phyloP scores from a whole-genome alignment of 2,329 filamentous ascomycete genomes.

The Alternaria hordeiaustralica region DNA sequence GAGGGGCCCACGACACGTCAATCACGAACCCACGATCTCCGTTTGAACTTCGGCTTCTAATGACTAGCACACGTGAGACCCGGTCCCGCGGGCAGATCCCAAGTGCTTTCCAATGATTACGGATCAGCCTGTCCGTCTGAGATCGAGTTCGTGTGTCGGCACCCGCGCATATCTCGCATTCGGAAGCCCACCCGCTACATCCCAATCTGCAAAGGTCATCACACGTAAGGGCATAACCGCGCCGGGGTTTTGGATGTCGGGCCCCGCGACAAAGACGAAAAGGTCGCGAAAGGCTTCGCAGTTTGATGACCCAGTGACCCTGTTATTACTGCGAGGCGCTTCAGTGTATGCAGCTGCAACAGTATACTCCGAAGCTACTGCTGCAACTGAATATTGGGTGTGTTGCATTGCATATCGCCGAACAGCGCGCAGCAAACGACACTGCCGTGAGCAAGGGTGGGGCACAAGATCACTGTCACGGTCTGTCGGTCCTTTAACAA shows the following conservation, averaged over 20 bases:
- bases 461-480: conserved; percentile 13
- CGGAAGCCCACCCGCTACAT: conserved; percentile 9
- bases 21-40: conserved; percentile 21
- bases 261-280: conserved; percentile 1
- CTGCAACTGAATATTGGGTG: conserved; percentile 25
- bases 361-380: conserved; percentile 31
- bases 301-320: conserved; percentile 2
- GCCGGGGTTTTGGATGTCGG: conserved; percentile 1
- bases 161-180: conserved; percentile 12
- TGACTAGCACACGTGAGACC: conserved; percentile 17
- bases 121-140: conserved; percentile 6
- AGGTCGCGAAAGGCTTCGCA: background rate
- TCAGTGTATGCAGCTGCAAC: conserved; percentile 19
- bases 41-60: conserved; percentile 24
- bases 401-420: conserved; percentile 15
- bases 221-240: conserved; percentile 3
- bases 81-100: conserved; percentile 20
- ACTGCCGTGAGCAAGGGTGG: conserved; percentile 1
- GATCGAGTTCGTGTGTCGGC: conserved; percentile 10
- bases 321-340: background rate
- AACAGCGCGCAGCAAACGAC: conserved; percentile 5
- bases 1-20: conserved; percentile 19
- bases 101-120: conserved; percentile 6
- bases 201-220: conserved; percentile 7
- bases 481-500: conserved; percentile 11